Evolutionary conservation across 805 yeast genomes (phyloP), one percentile per base, ranked within the genome.

Genomic region (Isabelozyma gotoi): DNA sequence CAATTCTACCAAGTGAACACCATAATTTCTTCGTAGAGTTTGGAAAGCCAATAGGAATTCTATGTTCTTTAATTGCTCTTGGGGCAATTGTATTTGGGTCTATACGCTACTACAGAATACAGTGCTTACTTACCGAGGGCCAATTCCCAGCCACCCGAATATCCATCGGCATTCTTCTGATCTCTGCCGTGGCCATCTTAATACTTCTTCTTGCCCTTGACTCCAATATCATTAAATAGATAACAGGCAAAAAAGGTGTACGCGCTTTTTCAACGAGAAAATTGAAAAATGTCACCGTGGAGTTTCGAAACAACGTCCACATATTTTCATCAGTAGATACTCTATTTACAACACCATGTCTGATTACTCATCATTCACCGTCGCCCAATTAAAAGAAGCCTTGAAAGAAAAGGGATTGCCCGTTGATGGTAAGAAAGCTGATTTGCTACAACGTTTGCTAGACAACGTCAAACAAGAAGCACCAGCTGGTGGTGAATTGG

Each of bases 361-460:
- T 14, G 75, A 74, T 8, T 84, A 82, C 60, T 59, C 80, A n/a
- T 57, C 82, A n/a, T 75, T 80, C 50, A 84, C 91, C 2, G 97
- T 90, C 40, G 82, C 84, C 15, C 96, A 90, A 70, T 76, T 92
- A 63, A 91, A 88, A 62, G 96, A 86, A 48, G 57, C 79, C 44
- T 76, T 92, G 54, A 84, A 84, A 54, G 65, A 75, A 17, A 81
- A 82, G 48, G 85, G 84, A 1, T 76, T 92, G 40, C 62, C 94
- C 2, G 71, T 73, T 5, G 78, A 78, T 33, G 98, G 98, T 17
- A 82, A 88, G 53, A 92, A 92, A 64, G 82, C 85, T 35, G 97
- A 89, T 41, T 68, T 86, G 52, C 70, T 86, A 44, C 77, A 77
- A 12, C 76, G 94, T 53, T 68, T 86, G 48, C 78, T 73, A 46